Percentiles rank a stretch among this genome's conserved stretches.
phyloP scores from a whole-genome alignment of 148 eudicot species.

The Diospyros kaki region DNA sequence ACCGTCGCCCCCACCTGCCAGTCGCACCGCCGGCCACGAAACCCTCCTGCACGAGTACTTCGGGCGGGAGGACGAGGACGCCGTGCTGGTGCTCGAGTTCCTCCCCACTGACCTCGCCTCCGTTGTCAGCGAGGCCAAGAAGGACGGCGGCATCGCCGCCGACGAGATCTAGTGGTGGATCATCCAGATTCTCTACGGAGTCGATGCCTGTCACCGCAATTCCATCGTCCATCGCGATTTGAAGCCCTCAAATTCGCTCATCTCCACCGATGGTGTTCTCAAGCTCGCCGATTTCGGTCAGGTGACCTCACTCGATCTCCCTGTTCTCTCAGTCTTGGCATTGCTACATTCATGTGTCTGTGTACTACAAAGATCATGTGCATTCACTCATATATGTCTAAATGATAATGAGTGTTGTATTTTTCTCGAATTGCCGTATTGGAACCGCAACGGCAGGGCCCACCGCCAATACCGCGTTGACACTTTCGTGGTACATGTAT shows the following conservation, averaged over 20 bases:
- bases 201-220: constrained; percentile 83
- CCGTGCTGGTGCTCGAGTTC: constrained; percentile 76
- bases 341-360: too few species aligned
- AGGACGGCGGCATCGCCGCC: constrained; percentile 35
- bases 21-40: too few species aligned
- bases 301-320: constrained; percentile 31
- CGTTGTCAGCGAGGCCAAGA: constrained; percentile 50
- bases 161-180: constrained; percentile 86
- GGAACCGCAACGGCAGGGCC: too few species aligned
- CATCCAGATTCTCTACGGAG: constrained; percentile 68
- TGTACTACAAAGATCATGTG: too few species aligned
- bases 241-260: constrained; percentile 80
- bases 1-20: too few species aligned
- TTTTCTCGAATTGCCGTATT: not conserved
- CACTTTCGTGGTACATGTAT: too few species aligned
- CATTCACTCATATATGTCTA: not conserved
- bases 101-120: constrained; percentile 55
- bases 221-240: constrained; percentile 83
- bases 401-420: not conserved
- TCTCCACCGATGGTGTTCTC: constrained; percentile 68
- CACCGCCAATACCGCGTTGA: too few species aligned
- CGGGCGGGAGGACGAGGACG: constrained; percentile 79
- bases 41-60: constrained; percentile 69
- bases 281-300: constrained; percentile 96
- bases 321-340: not conserved